Conservation (phyloP, 345 rosid genomes). For the Pistacia atlantica region DNA sequence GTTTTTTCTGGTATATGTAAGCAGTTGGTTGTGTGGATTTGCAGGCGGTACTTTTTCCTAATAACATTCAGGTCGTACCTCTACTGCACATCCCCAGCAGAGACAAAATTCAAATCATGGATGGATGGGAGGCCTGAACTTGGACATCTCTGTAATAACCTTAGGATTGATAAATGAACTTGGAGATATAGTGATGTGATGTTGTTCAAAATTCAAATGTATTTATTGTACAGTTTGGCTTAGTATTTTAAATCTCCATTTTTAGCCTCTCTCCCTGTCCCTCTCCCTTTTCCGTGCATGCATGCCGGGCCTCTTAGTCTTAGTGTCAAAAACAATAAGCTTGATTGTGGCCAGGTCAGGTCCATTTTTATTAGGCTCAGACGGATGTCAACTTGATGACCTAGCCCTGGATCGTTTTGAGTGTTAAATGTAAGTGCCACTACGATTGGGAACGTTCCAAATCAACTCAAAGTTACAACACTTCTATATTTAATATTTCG, state of each 20-base stretch:
- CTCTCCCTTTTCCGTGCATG: not conserved
- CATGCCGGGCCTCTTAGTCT: too few relatives aligned
- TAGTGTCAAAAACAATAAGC: too few relatives aligned
- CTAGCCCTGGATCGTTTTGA: too few relatives aligned
- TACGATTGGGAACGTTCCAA: too few relatives aligned
- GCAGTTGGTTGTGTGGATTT: constrained; percentile 6
- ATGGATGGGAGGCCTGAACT: constrained; percentile 91
- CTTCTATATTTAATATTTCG: too few relatives aligned
- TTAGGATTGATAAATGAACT: constrained; percentile 68
- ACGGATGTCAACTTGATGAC: too few relatives aligned
- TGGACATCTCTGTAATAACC: constrained; percentile 83
- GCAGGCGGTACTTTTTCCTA: constrained; percentile 90
- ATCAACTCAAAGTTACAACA: too few relatives aligned
- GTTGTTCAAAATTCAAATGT: constrained; percentile 16
- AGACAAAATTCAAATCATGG: constrained; percentile 68
- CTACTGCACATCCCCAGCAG: constrained; percentile 58
- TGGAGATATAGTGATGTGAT: constrained; percentile 13
- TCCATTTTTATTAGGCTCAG: too few relatives aligned
- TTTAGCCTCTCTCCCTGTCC: not conserved
- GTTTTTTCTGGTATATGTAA: not conserved
- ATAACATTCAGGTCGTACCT: constrained; percentile 91
- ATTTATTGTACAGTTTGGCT: constrained; percentile 37
- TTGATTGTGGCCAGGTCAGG: not conserved
- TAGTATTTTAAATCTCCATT: constrained; percentile 19
- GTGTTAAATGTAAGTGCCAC: too few relatives aligned